Evolutionary conservation across 805 yeast genomes (phyloP).

Genomic region (Metschnikowia lunata): DNA sequence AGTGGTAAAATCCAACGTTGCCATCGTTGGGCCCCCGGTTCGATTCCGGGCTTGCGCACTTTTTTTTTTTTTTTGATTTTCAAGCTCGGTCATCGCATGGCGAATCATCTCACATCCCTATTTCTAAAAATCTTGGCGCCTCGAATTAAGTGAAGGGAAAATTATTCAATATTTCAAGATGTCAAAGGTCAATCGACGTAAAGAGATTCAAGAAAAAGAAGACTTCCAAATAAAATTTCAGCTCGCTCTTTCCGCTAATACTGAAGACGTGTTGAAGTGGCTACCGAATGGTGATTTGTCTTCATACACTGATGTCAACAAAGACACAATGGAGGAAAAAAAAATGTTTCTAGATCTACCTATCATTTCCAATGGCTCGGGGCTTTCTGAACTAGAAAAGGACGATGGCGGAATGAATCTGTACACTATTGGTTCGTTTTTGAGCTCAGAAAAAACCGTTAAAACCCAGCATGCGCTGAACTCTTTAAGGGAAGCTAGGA

Average conservation of each 20-base stretch:
- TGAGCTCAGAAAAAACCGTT: conserved; percentile 12
- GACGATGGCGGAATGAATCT: not conserved
- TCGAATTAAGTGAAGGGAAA: not conserved
- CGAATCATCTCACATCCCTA: not conserved
- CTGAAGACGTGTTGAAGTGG: conserved; percentile 38
- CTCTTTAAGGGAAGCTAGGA: conserved; percentile 8
- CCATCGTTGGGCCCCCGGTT: conserved; percentile 22
- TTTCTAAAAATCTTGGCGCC: not conserved
- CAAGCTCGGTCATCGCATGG: not conserved
- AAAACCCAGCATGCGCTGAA: not conserved
- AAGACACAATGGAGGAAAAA: conserved; percentile 2
- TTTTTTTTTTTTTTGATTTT: not conserved
- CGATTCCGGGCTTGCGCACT: conserved; percentile 22
- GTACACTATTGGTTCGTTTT: conserved; percentile 27
- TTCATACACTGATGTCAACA: not conserved
- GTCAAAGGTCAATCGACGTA: conserved; percentile 27
- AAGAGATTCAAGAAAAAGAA: conserved; percentile 45
- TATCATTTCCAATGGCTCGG: conserved; percentile 30
- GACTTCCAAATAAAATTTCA: conserved; percentile 45
- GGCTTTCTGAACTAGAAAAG: conserved; percentile 21
- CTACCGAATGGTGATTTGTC: conserved; percentile 14
- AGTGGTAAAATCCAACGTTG: conserved; percentile 22
- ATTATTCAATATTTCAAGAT: conserved; percentile 1
- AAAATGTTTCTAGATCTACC: conserved; percentile 30
- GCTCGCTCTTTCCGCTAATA: conserved; percentile 36